These are phyloP conservation scores for Hirschioporus abietinus DNA, from an alignment of 768 basidiomycete species.

Conservation along the genomic window DNA sequence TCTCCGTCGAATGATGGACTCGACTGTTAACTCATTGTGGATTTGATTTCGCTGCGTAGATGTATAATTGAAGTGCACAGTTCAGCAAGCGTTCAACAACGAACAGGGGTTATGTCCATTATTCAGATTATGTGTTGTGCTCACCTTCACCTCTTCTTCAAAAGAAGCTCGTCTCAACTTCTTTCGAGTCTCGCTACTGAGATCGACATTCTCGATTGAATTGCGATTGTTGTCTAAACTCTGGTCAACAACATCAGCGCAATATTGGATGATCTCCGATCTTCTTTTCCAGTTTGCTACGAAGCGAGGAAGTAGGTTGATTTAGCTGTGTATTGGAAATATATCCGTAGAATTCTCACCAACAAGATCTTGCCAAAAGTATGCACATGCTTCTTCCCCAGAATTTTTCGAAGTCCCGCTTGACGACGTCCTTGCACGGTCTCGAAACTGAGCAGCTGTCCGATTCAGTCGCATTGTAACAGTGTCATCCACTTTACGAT, in stretches of 20 bases:
- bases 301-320: constrained; percentile 17
- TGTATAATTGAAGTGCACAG: not conserved
- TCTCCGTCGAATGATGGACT: constrained; percentile 64
- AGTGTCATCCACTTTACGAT: constrained; percentile 73
- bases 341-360: constrained; percentile 35
- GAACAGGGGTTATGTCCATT: not conserved
- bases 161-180: constrained; percentile 53
- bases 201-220: constrained; percentile 35
- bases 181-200: constrained; percentile 41
- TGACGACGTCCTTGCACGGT: constrained; percentile 47
- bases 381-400: constrained; percentile 70
- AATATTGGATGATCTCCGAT: constrained; percentile 70
- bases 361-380: constrained; percentile 74
- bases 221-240: constrained; percentile 52
- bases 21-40: constrained; percentile 67
- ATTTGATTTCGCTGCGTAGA: constrained; percentile 61
- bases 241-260: constrained; percentile 63
- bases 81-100: not conserved
- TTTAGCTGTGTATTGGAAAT: constrained; percentile 32
- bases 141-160: constrained; percentile 68
- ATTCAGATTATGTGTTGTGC: constrained; percentile 15
- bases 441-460: constrained; percentile 68
- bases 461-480: constrained; percentile 80
- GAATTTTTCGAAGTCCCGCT: constrained; percentile 35
- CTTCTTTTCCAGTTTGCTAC: constrained; percentile 62